Percentiles rank a stretch among this genome's conserved stretches.
phyloP scores from a whole-genome alignment of 495 filamentous ascomycete genomes.

The Aspergillus nanangensis region DNA sequence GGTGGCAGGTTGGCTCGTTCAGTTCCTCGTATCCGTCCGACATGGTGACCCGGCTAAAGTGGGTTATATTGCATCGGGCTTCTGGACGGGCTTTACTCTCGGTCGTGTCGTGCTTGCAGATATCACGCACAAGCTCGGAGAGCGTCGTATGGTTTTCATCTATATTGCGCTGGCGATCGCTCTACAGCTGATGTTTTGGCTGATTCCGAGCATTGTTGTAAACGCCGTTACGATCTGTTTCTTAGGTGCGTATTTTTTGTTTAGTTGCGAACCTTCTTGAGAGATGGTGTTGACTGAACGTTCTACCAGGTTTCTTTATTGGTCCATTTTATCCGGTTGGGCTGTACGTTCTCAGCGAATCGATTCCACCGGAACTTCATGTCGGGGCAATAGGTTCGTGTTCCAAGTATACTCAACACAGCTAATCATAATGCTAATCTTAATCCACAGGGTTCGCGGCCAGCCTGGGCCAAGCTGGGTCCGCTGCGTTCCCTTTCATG shows the following conservation, averaged over 20 bases:
- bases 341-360: constrained; percentile 26
- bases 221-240: constrained; percentile 59
- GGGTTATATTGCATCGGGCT: constrained; percentile 70
- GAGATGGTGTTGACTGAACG: neutral
- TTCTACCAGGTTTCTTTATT: constrained; percentile 21
- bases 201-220: constrained; percentile 48
- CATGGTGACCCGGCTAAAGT: constrained; percentile 55
- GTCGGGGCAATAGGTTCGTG: constrained; percentile 24
- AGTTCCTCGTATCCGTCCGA: constrained; percentile 58
- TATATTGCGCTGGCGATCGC: constrained; percentile 38
- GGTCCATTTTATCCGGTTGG: constrained; percentile 38
- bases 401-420: neutral
- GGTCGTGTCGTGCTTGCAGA: constrained; percentile 49
- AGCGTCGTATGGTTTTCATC: constrained; percentile 43
- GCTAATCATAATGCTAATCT: constrained; percentile 3
- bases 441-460: constrained; percentile 35
- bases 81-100: constrained; percentile 68
- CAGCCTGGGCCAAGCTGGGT: constrained; percentile 45
- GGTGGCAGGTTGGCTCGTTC: constrained; percentile 62
- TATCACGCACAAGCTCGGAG: constrained; percentile 49
- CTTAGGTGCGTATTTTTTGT: constrained; percentile 42
- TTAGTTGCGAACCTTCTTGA: neutral
- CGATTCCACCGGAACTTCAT: constrained; percentile 35
- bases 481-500: constrained; percentile 46
- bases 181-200: constrained; percentile 52